Evolutionary conservation across 2,329 filamentous ascomycete species (phyloP), one percentile per base, ranked within the genome.

Genomic region (Purpureocillium takamizusanense): DNA sequence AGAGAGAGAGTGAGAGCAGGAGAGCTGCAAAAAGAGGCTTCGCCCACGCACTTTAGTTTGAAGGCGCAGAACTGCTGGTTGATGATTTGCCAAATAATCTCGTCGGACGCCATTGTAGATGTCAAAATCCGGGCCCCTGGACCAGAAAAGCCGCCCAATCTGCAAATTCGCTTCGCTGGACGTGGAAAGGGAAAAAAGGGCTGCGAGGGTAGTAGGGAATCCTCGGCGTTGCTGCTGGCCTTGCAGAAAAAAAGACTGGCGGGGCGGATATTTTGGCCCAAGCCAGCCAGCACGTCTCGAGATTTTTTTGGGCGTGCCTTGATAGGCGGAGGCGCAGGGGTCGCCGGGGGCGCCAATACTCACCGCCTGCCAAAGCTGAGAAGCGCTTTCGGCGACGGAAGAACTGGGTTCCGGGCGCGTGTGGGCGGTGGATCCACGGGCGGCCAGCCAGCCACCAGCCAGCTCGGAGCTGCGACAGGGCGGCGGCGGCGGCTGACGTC

Each of bases 21-120:
- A n/a, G n/a, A n/a, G n/a, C n/a, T n/a, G n/a, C n/a, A n/a, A n/a
- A n/a, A n/a, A n/a, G n/a, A 21, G 15, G 21, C 32, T 23, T 31
- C 25, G 21, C 21, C 21, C 21, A 52, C 76, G 51, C 66, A 87
- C 79, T 94, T 95, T 50, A 97, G 72, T 60, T 95, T 95, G 72
- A 89, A 97, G 37, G 84, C 82, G 69, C 92, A 97, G 61, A 92
- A 94, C 58, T 90, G 85, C 65, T 92, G 86, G 65, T 94, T 94
- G 51, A 95, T 95, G 41, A 95, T 86, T 61, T 89, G 81, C 92
- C 92, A 98, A 47, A 97, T 83, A 48, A 97, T 94, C 65, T 97
- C 90, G 71, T 97, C 90, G 46, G 87, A 94, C 42, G 86, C 79
- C 85, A 92, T 94, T 41, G 42, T 36, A 23, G 2, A 23, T 6